phyloP scores from a whole-genome alignment of 352 stramenopile species.

The Globisporangium mamillatum region DNA sequence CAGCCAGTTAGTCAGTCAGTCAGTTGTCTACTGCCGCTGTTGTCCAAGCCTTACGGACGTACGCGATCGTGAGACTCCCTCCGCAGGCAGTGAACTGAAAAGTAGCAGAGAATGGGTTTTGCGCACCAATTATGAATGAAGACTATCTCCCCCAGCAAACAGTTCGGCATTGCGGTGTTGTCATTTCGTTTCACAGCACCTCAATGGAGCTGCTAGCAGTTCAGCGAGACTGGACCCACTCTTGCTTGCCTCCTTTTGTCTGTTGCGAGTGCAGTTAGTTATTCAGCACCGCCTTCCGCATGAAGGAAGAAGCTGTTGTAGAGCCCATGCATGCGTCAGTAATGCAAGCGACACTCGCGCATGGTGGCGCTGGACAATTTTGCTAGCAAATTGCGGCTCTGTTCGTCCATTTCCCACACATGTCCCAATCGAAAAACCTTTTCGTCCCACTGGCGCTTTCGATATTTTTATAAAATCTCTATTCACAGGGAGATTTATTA shows the following conservation, averaged over 20 bases:
- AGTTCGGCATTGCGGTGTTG: neutral
- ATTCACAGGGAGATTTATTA: neutral
- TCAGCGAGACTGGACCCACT: neutral
- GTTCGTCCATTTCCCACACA: conserved; percentile 3
- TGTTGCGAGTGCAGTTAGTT: neutral
- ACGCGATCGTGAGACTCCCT: neutral
- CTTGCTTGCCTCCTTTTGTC: neutral
- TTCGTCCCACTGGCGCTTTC: neutral
- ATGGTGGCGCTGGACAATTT: neutral
- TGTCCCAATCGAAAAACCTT: conserved; percentile 7
- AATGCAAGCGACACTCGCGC: neutral
- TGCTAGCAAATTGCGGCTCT: neutral
- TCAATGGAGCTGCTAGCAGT: neutral
- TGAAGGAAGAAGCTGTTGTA: neutral
- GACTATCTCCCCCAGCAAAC: neutral
- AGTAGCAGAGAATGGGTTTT: neutral
- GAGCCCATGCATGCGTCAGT: too few species aligned
- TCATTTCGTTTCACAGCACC: neutral
- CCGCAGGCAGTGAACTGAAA: neutral
- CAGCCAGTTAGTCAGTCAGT: neutral
- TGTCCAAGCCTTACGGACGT: neutral
- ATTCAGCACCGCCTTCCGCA: neutral
- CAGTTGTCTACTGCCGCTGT: neutral
- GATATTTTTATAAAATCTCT: neutral
- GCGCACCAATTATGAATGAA: neutral